Conservation (phyloP, 768 basidiomycete species). For the Obba rivulosa region DNA sequence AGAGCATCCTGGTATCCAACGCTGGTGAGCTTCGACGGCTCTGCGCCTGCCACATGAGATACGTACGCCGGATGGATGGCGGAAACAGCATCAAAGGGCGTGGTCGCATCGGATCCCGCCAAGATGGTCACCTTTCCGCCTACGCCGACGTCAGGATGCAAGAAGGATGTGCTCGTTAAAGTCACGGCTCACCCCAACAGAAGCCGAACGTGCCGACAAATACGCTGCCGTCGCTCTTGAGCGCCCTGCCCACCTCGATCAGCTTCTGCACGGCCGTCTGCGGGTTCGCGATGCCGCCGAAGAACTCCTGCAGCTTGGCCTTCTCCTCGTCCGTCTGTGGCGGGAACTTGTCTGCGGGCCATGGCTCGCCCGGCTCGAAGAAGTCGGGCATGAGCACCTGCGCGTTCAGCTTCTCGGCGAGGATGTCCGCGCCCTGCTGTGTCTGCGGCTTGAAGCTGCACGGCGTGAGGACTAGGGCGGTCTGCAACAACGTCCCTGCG, state of each 20-base stretch:
- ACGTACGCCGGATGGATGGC: slow-evolving; percentile 57
- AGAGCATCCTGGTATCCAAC: slow-evolving; percentile 38
- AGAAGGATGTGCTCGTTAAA: neutral
- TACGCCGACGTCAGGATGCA: slow-evolving; percentile 8
- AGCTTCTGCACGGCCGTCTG: slow-evolving; percentile 35
- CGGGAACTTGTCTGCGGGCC: slow-evolving; percentile 45
- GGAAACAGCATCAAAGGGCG: slow-evolving; percentile 44
- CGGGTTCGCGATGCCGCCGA: slow-evolving; percentile 47
- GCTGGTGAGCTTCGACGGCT: neutral
- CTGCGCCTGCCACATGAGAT: neutral
- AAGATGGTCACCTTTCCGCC: slow-evolving; percentile 47
- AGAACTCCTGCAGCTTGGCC: slow-evolving; percentile 50
- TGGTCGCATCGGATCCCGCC: slow-evolving; percentile 30
- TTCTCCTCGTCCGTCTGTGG: slow-evolving; percentile 50
- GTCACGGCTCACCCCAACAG: slow-evolving; percentile 44
- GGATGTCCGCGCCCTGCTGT: slow-evolving; percentile 60
- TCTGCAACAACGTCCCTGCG: too few relatives aligned
- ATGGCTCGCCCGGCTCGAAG: slow-evolving; percentile 49
- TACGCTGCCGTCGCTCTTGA: slow-evolving; percentile 38
- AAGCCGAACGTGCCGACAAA: slow-evolving; percentile 48
- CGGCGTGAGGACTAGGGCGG: neutral
- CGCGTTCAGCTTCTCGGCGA: slow-evolving; percentile 45
- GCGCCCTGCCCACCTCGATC: slow-evolving; percentile 31
- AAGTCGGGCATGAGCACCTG: slow-evolving; percentile 66
- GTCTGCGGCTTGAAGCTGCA: slow-evolving; percentile 55